These are phyloP conservation scores for Lepiota venenata DNA, from an alignment of 768 basidiomycete genomes.

Conservation along the genomic window DNA sequence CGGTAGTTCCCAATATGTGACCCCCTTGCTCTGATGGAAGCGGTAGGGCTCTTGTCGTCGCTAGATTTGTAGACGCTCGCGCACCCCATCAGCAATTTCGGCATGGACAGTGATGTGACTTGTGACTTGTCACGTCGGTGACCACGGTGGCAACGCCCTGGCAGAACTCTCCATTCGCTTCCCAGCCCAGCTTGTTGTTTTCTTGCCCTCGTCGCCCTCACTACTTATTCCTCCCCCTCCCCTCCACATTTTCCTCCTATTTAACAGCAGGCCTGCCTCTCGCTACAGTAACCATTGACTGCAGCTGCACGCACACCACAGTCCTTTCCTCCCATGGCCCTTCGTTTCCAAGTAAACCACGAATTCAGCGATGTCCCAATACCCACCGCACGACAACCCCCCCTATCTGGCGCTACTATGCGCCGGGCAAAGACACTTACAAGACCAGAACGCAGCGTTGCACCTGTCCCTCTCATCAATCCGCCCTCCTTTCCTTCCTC, in stretches of 20 bases:
- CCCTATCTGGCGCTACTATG: slow-evolving; percentile 55
- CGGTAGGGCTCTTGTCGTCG: too few species aligned
- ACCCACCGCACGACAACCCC: slow-evolving; percentile 56
- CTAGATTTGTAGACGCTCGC: too few species aligned
- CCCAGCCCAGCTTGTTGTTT: slow-evolving; percentile 14
- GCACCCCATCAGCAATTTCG: neutral
- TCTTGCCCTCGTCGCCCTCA: slow-evolving; percentile 1
- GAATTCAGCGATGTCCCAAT: slow-evolving; percentile 64
- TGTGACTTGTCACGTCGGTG: slow-evolving; percentile 14
- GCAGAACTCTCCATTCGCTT: slow-evolving; percentile 16
- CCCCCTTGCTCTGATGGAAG: too few species aligned
- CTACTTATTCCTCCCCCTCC: neutral
- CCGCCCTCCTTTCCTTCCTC: slow-evolving; percentile 48
- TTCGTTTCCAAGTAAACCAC: slow-evolving; percentile 54
- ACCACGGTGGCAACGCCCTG: slow-evolving; percentile 3
- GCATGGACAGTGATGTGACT: slow-evolving; percentile 5
- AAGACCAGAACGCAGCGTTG: slow-evolving; percentile 91
- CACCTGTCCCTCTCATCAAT: slow-evolving; percentile 91
- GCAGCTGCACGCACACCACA: slow-evolving; percentile 21
- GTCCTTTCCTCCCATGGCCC: slow-evolving; percentile 39
- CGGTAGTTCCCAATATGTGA: too few species aligned
- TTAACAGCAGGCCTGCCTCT: slow-evolving; percentile 24
- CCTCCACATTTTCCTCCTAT: slow-evolving; percentile 10
- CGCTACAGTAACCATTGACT: slow-evolving; percentile 18
- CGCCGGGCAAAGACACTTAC: slow-evolving; percentile 95